These are phyloP conservation scores for Guillardia theta DNA, from an alignment of 78 protist genomes.

Conservation along the genomic window DNA sequence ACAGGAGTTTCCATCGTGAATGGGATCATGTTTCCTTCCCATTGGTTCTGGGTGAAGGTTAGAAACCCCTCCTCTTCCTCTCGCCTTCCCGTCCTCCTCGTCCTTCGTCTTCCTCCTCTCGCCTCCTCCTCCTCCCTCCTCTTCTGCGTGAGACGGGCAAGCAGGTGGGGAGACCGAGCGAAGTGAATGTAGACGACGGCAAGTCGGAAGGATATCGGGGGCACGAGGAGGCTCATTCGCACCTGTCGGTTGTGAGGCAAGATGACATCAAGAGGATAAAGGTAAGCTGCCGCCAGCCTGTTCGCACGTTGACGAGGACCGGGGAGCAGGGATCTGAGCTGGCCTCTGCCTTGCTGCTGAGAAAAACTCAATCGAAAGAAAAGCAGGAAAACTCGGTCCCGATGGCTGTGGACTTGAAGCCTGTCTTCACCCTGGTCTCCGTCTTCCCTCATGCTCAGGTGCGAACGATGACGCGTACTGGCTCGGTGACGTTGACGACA, in stretches of 20 bases:
- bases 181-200: too few species aligned
- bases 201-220: too few species aligned
- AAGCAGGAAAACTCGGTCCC: neutral
- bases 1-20: neutral
- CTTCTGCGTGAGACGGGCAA: too few species aligned
- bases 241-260: too few species aligned
- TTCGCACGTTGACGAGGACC: too few species aligned
- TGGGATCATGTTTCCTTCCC: neutral
- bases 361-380: neutral
- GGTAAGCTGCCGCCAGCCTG: too few species aligned
- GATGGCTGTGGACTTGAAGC: neutral
- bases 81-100: neutral
- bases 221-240: too few species aligned
- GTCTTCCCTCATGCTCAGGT: constrained; percentile 1
- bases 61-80: neutral
- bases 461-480: neutral
- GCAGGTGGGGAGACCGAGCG: too few species aligned
- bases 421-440: neutral
- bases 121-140: neutral
- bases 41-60: constrained; percentile 6
- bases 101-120: neutral
- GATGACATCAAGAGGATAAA: too few species aligned
- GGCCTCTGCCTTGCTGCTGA: neutral
- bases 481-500: neutral
- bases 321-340: neutral